A percentile compares a stretch with the other conserved stretches of the same genome.
Evolutionary conservation across 2,329 filamentous ascomycete genomes (phyloP).

Genomic region (Plectosphaerella sp.): DNA sequence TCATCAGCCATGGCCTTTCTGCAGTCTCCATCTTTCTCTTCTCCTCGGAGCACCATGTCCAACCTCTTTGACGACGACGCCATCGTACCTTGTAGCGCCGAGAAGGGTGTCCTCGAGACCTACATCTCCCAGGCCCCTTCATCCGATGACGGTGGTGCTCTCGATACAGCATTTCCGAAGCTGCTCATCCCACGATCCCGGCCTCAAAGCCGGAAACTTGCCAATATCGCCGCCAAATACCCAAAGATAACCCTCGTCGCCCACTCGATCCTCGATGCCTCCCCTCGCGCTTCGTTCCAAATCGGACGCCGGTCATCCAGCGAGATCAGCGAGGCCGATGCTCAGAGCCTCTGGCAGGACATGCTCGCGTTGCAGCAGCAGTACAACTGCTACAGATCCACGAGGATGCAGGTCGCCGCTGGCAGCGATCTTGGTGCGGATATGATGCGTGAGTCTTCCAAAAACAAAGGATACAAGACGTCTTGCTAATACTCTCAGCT

Average conservation of each 20-base stretch:
- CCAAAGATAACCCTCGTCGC: neutral
- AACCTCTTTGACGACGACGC: neutral
- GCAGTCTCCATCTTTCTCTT: no score
- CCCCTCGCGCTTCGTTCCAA: neutral
- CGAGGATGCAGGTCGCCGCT: conserved; percentile 13
- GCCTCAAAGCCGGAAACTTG: neutral
- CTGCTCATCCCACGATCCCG: neutral
- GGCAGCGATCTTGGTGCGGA: conserved; percentile 7
- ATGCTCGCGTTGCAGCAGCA: conserved; percentile 12
- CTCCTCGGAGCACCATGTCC: no score
- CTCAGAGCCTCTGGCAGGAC: conserved; percentile 10
- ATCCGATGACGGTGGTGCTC: neutral
- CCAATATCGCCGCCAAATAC: neutral
- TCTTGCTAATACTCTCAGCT: conserved; percentile 7
- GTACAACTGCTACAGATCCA: conserved; percentile 14
- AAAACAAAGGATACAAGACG: neutral
- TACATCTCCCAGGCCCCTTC: neutral
- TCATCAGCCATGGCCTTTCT: no score
- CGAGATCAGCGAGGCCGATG: neutral
- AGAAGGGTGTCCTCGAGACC: neutral
- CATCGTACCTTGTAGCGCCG: neutral
- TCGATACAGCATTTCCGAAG: neutral
- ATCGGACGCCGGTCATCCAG: neutral
- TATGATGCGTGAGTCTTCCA: conserved; percentile 12
- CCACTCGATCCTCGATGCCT: neutral